Evolutionary conservation across 768 basidiomycete genomes (phyloP).

Genomic region (Amanita muscaria): DNA sequence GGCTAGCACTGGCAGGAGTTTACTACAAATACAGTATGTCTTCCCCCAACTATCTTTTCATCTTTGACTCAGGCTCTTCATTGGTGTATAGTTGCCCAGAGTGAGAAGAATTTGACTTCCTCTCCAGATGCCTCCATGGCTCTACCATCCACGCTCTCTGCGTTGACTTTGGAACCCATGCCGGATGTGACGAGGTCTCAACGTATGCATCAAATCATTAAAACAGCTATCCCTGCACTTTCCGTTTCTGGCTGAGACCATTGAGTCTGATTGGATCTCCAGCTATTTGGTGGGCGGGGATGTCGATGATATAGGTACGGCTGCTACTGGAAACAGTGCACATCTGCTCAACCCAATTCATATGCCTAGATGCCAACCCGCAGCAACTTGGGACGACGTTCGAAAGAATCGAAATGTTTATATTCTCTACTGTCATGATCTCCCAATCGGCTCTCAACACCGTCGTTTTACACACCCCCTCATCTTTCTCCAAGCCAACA

Average conservation of each 20-base stretch:
- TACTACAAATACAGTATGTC: constrained; percentile 25
- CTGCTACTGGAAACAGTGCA: constrained; percentile 1
- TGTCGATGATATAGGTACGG: constrained; percentile 25
- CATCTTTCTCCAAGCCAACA: constrained; percentile 11
- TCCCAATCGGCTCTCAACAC: constrained; percentile 51
- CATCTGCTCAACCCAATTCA: constrained; percentile 2
- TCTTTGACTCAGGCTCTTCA: not conserved
- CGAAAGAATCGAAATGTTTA: constrained; percentile 64
- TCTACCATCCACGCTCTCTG: constrained; percentile 26
- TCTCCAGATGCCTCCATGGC: constrained; percentile 15
- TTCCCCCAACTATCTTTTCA: not conserved
- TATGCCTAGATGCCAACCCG: constrained; percentile 31
- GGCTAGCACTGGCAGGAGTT: constrained; percentile 17
- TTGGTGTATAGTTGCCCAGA: constrained; percentile 17
- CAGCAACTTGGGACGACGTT: constrained; percentile 56
- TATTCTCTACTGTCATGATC: constrained; percentile 70
- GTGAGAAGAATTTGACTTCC: constrained; percentile 20
- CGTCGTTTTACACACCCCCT: constrained; percentile 45
- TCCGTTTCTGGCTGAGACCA: constrained; percentile 28
- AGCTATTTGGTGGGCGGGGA: constrained; percentile 28
- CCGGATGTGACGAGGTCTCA: constrained; percentile 27
- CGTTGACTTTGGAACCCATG: constrained; percentile 25
- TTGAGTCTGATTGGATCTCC: constrained; percentile 41
- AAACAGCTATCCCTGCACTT: constrained; percentile 22
- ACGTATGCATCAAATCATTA: constrained; percentile 21